Percentiles rank a stretch among this genome's conserved stretches.
Conservation (phyloP, 768 basidiomycete genomes). For the Vararia minispora region DNA sequence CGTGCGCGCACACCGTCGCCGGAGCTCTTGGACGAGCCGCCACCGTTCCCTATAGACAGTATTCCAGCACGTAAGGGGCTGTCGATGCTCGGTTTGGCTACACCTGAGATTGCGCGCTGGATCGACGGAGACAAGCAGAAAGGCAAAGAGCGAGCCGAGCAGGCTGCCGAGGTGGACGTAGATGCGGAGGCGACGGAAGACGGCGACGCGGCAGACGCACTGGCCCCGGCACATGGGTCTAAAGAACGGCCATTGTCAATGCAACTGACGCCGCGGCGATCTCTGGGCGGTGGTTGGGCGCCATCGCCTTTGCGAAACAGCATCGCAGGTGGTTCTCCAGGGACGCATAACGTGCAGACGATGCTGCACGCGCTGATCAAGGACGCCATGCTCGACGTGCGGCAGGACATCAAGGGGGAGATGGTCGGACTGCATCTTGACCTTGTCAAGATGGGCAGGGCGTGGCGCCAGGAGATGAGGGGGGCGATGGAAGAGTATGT, state of each 20-base stretch:
- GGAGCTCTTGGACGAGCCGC: slow-evolving; percentile 15
- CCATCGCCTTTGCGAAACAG: slow-evolving; percentile 23
- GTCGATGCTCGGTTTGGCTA: slow-evolving; percentile 32
- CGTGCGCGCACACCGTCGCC: slow-evolving; percentile 10
- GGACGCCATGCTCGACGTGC: slow-evolving; percentile 67
- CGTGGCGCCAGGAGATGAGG: slow-evolving; percentile 56
- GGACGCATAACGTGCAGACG: slow-evolving; percentile 38
- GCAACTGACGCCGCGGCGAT: slow-evolving; percentile 48
- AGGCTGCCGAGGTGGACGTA: slow-evolving; percentile 37
- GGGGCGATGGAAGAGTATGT: slow-evolving; percentile 50
- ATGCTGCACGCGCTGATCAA: slow-evolving; percentile 53
- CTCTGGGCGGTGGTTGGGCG: slow-evolving; percentile 12
- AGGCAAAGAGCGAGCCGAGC: slow-evolving; percentile 14
- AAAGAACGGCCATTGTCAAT: slow-evolving; percentile 18
- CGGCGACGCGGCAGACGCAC: slow-evolving; percentile 27
- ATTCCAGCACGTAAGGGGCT: slow-evolving; percentile 7
- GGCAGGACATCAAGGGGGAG: slow-evolving; percentile 57
- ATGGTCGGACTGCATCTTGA: slow-evolving; percentile 69
- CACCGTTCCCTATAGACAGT: slow-evolving; percentile 21
- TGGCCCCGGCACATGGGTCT: slow-evolving; percentile 8
- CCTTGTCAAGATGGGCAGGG: slow-evolving; percentile 56
- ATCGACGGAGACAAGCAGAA: slow-evolving; percentile 28
- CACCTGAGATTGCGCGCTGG: slow-evolving; percentile 45
- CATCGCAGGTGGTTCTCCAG: slow-evolving; percentile 27
- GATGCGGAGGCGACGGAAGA: slow-evolving; percentile 20